A percentile compares a stretch with the other conserved stretches of the same genome.
Evolutionary conservation across 495 filamentous ascomycete species (phyloP).

Genomic region (Penicillium soppii): DNA sequence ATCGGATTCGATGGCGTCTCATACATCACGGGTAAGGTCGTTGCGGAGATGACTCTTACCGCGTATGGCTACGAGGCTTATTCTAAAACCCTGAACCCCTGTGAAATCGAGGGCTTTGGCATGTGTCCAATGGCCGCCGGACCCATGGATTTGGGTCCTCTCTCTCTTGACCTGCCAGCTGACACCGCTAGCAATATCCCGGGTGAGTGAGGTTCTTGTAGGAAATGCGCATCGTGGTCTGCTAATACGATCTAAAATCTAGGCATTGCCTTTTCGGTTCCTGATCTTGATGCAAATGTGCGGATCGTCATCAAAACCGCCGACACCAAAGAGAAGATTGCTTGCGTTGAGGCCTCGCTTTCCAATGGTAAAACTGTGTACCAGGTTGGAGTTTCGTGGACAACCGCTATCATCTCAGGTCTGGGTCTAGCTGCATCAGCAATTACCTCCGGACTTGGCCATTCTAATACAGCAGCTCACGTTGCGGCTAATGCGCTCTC

Average conservation of each 20-base stretch:
- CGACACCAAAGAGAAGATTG: constrained; percentile 61
- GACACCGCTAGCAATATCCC: constrained; percentile 66
- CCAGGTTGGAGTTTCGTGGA: constrained; percentile 85
- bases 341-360: constrained; percentile 85
- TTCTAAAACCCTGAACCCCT: constrained; percentile 69
- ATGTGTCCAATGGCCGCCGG: constrained; percentile 94
- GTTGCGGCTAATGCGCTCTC: constrained; percentile 91
- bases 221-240: background rate
- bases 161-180: constrained; percentile 60
- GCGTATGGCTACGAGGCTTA: constrained; percentile 80
- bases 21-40: constrained; percentile 79
- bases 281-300: constrained; percentile 89
- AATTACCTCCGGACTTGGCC: constrained; percentile 76
- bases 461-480: constrained; percentile 96
- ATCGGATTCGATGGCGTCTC: constrained; percentile 83
- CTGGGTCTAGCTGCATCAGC: constrained; percentile 81
- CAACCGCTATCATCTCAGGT: constrained; percentile 80
- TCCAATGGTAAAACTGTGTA: constrained; percentile 95
- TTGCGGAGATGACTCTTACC: constrained; percentile 70
- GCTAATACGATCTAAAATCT: background rate
- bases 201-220: constrained; percentile 37
- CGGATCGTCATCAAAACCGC: constrained; percentile 72
- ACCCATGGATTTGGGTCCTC: constrained; percentile 67
- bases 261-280: constrained; percentile 83
- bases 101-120: constrained; percentile 64